Evolutionary conservation across 106 monocot genomes (phyloP).

Genomic region (Dendrobium chrysotoxum): DNA sequence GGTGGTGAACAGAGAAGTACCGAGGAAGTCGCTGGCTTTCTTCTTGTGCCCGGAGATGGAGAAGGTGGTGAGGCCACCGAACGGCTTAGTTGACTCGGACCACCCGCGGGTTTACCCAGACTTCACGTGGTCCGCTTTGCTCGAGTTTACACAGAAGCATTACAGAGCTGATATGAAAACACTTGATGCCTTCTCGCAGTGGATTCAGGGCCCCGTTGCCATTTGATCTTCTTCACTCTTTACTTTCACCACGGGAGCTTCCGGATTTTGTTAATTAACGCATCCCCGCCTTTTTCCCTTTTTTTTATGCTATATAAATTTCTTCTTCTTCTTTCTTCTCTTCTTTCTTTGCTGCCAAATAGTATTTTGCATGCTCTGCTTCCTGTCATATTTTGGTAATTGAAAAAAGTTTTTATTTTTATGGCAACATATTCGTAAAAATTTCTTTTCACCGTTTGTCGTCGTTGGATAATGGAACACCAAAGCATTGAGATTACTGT

Average conservation of each 20-base stretch:
- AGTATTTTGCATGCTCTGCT: background rate
- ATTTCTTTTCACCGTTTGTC: too few species aligned
- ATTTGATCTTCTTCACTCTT: background rate
- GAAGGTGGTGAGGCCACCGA: conserved; percentile 31
- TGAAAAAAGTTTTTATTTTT: background rate
- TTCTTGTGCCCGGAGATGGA: conserved; percentile 41
- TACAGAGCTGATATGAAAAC: conserved; percentile 61
- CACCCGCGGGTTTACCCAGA: conserved; percentile 54
- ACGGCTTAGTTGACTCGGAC: conserved; percentile 16
- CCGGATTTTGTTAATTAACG: conserved; percentile 1
- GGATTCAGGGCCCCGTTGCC: conserved; percentile 16
- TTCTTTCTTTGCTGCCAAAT: background rate
- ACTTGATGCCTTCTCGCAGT: conserved; percentile 35
- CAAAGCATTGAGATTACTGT: too few species aligned
- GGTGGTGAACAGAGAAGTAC: conserved; percentile 28
- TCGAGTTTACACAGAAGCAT: conserved; percentile 62
- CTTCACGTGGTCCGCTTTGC: conserved; percentile 56
- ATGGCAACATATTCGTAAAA: too few species aligned
- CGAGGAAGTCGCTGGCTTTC: conserved; percentile 38
- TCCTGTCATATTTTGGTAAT: background rate
- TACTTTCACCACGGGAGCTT: background rate
- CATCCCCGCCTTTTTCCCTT: background rate
- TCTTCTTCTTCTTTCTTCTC: background rate
- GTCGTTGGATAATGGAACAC: too few species aligned
- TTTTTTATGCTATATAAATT: background rate